Percentiles rank a stretch among this genome's conserved stretches.
These are phyloP conservation scores for Penicillium sp. DNA, from an alignment of 2,329 filamentous ascomycete species.

Conservation along the genomic window DNA sequence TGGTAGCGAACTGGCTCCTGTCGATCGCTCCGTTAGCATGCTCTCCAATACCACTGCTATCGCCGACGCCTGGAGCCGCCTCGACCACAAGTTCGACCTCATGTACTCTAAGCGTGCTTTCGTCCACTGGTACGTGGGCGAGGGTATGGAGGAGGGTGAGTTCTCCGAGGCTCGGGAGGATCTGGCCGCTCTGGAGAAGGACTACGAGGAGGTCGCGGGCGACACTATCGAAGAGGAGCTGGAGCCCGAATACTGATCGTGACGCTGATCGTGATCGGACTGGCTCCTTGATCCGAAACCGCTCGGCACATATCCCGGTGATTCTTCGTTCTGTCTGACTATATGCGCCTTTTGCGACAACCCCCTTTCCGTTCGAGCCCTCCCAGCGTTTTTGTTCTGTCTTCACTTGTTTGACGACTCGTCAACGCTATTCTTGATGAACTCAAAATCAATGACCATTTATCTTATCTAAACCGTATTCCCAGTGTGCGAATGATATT, in stretches of 20 bases:
- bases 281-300: conserved; percentile 4
- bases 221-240: conserved; percentile 64
- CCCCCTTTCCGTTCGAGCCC: conserved; percentile 11
- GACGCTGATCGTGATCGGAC: too few relatives aligned
- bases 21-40: conserved; percentile 60
- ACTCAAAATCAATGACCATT: conserved; percentile 9
- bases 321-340: conserved; percentile 10
- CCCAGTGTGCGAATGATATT: background rate
- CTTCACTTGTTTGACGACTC: conserved; percentile 4
- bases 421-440: conserved; percentile 9
- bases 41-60: conserved; percentile 67
- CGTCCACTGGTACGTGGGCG: conserved; percentile 75
- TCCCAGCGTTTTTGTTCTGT: conserved; percentile 14
- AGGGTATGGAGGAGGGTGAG: conserved; percentile 90
- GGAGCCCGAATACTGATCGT: conserved; percentile 36
- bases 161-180: conserved; percentile 86
- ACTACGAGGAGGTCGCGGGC: conserved; percentile 79
- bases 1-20: conserved; percentile 52
- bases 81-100: conserved; percentile 67
- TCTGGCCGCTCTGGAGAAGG: conserved; percentile 78
- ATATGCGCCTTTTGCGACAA: conserved; percentile 12
- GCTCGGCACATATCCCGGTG: conserved; percentile 7
- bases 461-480: conserved; percentile 1
- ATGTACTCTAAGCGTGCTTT: conserved; percentile 69
- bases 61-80: conserved; percentile 61